Percentiles rank a stretch among this genome's conserved stretches.
Conservation (phyloP, 2,329 filamentous ascomycete genomes). For the Tolypocladium sp. region DNA sequence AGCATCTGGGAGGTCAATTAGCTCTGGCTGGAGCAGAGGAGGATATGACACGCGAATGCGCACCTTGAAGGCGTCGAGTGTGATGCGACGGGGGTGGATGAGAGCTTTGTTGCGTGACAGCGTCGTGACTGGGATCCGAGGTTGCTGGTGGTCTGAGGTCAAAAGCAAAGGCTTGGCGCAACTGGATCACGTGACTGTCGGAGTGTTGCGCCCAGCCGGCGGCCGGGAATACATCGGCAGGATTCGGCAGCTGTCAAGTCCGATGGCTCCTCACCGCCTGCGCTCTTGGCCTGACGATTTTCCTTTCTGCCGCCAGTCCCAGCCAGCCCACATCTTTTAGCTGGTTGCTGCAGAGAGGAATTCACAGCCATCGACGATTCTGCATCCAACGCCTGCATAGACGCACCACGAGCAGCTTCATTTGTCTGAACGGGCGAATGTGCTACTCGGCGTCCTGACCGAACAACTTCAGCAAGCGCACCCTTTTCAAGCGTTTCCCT, state of each 20-base stretch:
- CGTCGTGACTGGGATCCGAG: constrained; percentile 17
- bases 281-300: constrained; percentile 5
- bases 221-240: constrained; percentile 1
- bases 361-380: constrained; percentile 3
- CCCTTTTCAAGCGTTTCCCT: neutral
- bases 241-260: neutral
- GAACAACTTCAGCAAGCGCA: neutral
- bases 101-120: constrained; percentile 15
- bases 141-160: constrained; percentile 21
- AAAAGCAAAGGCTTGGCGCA: constrained; percentile 16
- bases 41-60: constrained; percentile 7
- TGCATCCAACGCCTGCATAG: constrained; percentile 9
- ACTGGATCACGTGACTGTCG: constrained; percentile 7
- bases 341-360: neutral
- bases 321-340: constrained; percentile 12
- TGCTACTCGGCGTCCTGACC: neutral
- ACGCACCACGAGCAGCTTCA: neutral
- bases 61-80: constrained; percentile 6
- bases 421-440: neutral
- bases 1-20: constrained; percentile 63
- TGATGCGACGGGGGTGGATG: constrained; percentile 14
- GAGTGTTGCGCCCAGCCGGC: neutral
- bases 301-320: constrained; percentile 15
- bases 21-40: constrained; percentile 7
- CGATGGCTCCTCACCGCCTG: constrained; percentile 16